Base-by-base conservation (phyloP, 2,329 filamentous ascomycete genomes). In the Hymenoscyphus fraxineus region DNA sequence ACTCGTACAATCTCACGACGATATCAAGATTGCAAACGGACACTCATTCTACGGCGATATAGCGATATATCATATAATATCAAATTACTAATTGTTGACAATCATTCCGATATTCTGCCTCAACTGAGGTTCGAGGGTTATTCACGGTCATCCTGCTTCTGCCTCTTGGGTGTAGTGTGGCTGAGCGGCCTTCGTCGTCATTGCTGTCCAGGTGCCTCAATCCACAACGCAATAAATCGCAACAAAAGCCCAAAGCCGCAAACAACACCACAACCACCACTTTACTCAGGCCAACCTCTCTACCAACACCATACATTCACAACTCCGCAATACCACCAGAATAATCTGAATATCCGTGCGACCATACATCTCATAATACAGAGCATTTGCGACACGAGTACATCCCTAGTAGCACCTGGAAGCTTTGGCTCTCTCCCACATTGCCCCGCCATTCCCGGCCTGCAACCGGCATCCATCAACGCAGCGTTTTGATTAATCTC, bases 401-500 rank as follows among this genome's bases (percentile, higher is more conserved):
- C 31, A n/a, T 3, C 7, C 16, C 13, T 60, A 27, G 22, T 35
- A n/a, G 12, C 27, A 22, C 59, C 19, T 15, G 2, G 35, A 44
- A 31, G 12, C 15, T 31, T 59, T 27, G 22, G n/a, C 19, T 12
- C 15, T 60, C 47, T 40, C 54, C 22, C 61, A 47, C 59, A 54
- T 58, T 58, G 41, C 64, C 64, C 60, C 60, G 39, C 64, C 64
- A 62, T 62, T 60, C 16, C 60, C 41, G 44, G 57, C 31, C 35
- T 27, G 57, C 47, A 47, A 47, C 40, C 54, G 7, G n/a, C 47
- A 51, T 66, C 44, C n/a, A 51, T 19, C 63, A 51, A n/a, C 41
- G n/a, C 40, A 59, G 38, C 15, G 41, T 64, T 67, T 60, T 63
- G 63, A 64, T 44, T 51, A 54, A 51, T 60, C 57, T 35, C 51